phyloP scores from a whole-genome alignment of 1,284 basidiomycete genomes.

The Peniophora sp. region DNA sequence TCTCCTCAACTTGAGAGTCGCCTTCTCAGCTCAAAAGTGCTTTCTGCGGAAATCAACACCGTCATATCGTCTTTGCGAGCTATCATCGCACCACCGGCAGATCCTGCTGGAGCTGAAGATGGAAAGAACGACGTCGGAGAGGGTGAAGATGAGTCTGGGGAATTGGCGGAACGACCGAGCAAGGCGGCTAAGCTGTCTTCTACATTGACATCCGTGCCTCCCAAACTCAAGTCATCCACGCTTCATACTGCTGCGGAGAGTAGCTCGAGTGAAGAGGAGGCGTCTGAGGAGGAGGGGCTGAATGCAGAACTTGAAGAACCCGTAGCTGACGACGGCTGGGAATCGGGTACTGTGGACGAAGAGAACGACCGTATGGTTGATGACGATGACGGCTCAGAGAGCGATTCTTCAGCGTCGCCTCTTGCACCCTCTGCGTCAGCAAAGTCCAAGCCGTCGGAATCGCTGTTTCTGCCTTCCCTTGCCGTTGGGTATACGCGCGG shows the following conservation, averaged over 20 bases:
- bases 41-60: constrained; percentile 53
- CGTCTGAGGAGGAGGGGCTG: constrained; percentile 14
- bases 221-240: neutral
- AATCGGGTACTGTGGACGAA: constrained; percentile 30
- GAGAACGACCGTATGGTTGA: constrained; percentile 16
- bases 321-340: constrained; percentile 25
- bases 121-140: constrained; percentile 11
- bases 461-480: constrained; percentile 85
- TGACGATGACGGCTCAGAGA: constrained; percentile 17
- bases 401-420: constrained; percentile 14
- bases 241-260: neutral
- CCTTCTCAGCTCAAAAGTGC: constrained; percentile 68
- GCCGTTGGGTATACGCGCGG: constrained; percentile 80
- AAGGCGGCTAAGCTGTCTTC: neutral
- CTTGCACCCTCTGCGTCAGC: neutral
- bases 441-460: constrained; percentile 28
- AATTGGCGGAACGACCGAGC: neutral
- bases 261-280: neutral
- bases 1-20: constrained; percentile 63
- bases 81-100: constrained; percentile 25
- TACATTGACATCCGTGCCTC: neutral
- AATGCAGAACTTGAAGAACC: constrained; percentile 18
- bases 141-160: constrained; percentile 10
- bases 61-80: constrained; percentile 44
- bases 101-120: constrained; percentile 17